Evolutionary conservation across 2,329 filamentous ascomycete genomes (phyloP).

Genomic region (Neofusicoccum sp.): DNA sequence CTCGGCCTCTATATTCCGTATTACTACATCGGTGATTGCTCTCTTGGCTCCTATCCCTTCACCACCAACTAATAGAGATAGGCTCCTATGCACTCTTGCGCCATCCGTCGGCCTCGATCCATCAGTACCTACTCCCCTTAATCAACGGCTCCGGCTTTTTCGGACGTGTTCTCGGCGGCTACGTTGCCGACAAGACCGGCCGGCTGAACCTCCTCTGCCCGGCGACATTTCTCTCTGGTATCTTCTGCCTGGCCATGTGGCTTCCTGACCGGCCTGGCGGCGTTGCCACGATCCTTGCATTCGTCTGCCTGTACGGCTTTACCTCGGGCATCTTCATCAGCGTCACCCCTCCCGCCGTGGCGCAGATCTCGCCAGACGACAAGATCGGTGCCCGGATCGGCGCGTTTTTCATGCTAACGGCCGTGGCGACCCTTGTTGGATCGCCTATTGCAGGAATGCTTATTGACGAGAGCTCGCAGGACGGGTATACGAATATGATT

Average conservation of each 20-base stretch:
- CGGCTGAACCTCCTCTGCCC: slow-evolving; percentile 17
- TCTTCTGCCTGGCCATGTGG: slow-evolving; percentile 20
- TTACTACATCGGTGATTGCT: slow-evolving; percentile 22
- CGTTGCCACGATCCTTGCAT: slow-evolving; percentile 11
- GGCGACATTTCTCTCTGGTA: slow-evolving; percentile 20
- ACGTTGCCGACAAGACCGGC: slow-evolving; percentile 17
- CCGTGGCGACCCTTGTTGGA: slow-evolving; percentile 17
- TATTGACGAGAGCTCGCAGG: slow-evolving; percentile 4
- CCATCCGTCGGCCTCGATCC: slow-evolving; percentile 9
- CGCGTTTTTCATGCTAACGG: slow-evolving; percentile 16
- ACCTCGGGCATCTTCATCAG: slow-evolving; percentile 22
- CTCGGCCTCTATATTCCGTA: slow-evolving; percentile 22
- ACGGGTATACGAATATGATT: background rate
- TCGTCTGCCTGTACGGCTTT: slow-evolving; percentile 21
- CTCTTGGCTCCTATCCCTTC: background rate
- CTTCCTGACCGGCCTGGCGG: slow-evolving; percentile 4
- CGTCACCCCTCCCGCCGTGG: slow-evolving; percentile 16
- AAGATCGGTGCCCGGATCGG: slow-evolving; percentile 21
- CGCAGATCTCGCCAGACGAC: slow-evolving; percentile 18
- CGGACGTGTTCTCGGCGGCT: slow-evolving; percentile 20
- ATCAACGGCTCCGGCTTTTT: slow-evolving; percentile 21
- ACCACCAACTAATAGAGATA: background rate
- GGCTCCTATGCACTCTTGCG: slow-evolving; percentile 15
- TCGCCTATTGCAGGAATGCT: slow-evolving; percentile 16
- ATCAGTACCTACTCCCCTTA: slow-evolving; percentile 19